Evolutionary conservation across 306 rosid genomes (phyloP).

Genomic region (Cucurbita moschata): DNA sequence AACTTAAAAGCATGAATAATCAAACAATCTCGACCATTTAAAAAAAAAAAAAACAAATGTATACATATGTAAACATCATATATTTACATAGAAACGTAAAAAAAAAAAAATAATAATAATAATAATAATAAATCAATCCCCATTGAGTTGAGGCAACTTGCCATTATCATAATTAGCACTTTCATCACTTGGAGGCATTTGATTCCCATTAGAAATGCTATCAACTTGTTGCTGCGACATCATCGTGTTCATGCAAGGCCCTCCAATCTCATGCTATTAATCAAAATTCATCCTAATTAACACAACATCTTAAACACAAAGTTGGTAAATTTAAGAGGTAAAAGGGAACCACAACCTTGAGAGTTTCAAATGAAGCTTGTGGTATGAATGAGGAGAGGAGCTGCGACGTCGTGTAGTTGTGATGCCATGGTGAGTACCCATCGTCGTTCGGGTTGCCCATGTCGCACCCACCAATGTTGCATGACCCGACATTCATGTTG

Average conservation of each 20-base stretch:
- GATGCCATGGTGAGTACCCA: slow-evolving; percentile 14
- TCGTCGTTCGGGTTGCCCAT: slow-evolving; percentile 4
- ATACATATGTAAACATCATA: neutral
- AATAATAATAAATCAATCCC: neutral
- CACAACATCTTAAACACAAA: too few species aligned
- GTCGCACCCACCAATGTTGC: slow-evolving; percentile 8
- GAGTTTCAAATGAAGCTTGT: slow-evolving; percentile 5
- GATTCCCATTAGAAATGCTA: neutral
- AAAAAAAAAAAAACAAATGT: neutral
- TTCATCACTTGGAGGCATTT: slow-evolving; percentile 2
- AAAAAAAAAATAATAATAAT: neutral
- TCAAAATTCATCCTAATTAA: too few species aligned
- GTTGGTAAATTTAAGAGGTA: neutral
- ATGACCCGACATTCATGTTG: slow-evolving; percentile 4
- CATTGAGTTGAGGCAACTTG: neutral
- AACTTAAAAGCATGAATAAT: neutral
- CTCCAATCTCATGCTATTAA: neutral
- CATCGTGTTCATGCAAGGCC: neutral
- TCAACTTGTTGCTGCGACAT: neutral
- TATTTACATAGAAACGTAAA: neutral
- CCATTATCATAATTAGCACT: neutral
- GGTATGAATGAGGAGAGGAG: slow-evolving; percentile 21
- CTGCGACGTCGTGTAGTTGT: slow-evolving; percentile 15
- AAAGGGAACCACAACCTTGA: slow-evolving; percentile 3
- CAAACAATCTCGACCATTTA: neutral